Evolutionary conservation across 2,329 filamentous ascomycete genomes (phyloP), one percentile per base, ranked within the genome.

Genomic region (Monilinia laxa): DNA sequence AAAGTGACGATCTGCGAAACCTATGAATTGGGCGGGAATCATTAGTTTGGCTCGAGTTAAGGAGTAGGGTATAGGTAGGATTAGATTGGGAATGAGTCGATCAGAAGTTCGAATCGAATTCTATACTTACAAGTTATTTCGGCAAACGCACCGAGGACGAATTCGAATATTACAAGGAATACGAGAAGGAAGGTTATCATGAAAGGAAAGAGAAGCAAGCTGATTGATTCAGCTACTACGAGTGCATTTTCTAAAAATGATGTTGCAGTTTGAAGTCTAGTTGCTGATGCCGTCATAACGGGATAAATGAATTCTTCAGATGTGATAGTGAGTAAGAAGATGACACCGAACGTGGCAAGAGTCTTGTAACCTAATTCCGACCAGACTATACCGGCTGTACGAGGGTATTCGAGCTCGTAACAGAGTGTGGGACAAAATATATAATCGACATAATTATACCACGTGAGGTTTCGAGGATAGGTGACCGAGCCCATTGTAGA

Each of bases 101-200:
- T 12, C 4, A 11, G 14, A 11, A 49, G 14, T 38, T 18, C 16
- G 4, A 1, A n/a, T n/a, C 0, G 10, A 40, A 35, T 10, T 38
- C 28, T 40, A 23, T 65, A 69, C 70, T 63, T 70, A 75, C 89
- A 85, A 23, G 93, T 97, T 72, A 98, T 91, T 78, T 99, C 95
- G 18, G 93, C 95, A 75, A 96, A 97, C 58, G 93, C 93, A 67
- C 94, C 95, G 45, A 98, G 86, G 14, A 97, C 85, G 78, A 98
- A 99, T 78, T 99, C 95, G 78, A 98, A 99, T 74, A 98, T 98
- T 78, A 97, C 93, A 67, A 99, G 87, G 81, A 99, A 99, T 65
- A 98, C 93, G 58, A 98, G 87, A 5, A 98, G 82, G 77, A 98
- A 96, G 4, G 90, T 96, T 69, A 98, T 84, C 92, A 97, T 97